Conservation (phyloP, 192 early-diverging fungal species). For the Jimgerdemannia lactiflua region DNA sequence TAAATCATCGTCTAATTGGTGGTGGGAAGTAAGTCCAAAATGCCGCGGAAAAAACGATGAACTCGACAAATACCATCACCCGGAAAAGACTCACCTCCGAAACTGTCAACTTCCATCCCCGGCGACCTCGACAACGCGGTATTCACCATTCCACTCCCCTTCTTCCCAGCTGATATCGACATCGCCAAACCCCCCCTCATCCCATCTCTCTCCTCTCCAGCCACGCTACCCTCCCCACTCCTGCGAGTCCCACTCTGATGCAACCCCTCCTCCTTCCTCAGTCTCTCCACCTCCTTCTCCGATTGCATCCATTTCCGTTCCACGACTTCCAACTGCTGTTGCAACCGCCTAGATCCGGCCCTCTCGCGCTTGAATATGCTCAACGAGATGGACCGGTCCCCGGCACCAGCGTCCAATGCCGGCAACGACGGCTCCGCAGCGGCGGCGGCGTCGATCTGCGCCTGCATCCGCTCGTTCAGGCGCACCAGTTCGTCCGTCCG, state of each 20-base stretch:
- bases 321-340: neutral
- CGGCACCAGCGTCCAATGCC: neutral
- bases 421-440: neutral
- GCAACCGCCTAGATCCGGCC: neutral
- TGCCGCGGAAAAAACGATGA: neutral
- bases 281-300: slow-evolving; percentile 9
- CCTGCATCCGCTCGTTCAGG: neutral
- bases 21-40: neutral
- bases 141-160: neutral
- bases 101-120: neutral
- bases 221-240: neutral
- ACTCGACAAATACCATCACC: neutral
- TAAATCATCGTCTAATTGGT: neutral
- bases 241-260: neutral
- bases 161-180: neutral
- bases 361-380: slow-evolving; percentile 3
- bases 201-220: neutral
- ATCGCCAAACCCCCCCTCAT: neutral
- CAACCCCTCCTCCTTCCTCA: neutral
- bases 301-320: neutral
- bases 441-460: neutral
- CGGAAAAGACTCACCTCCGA: neutral
- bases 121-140: neutral
- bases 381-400: neutral
- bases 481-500: neutral